Evolutionary conservation across 306 rosid genomes (phyloP).

Genomic region (Acacia melanoxylon): DNA sequence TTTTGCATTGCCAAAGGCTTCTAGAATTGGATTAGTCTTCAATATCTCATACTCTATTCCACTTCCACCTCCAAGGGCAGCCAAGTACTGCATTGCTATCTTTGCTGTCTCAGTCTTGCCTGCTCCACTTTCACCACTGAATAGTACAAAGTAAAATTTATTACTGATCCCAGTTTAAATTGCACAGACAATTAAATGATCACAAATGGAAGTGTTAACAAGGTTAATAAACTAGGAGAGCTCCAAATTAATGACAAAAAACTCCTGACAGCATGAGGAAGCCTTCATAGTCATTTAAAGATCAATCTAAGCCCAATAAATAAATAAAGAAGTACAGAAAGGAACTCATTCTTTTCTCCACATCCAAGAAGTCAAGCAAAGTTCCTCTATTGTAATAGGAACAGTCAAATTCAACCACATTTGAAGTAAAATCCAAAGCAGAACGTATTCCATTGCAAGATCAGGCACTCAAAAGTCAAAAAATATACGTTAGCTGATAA

Average conservation of each 20-base stretch:
- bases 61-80: slow-evolving; percentile 81
- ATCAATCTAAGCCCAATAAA: neutral
- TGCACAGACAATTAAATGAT: slow-evolving; percentile 3
- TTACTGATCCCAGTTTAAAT: slow-evolving; percentile 9
- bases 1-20: slow-evolving; percentile 82
- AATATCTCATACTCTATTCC: slow-evolving; percentile 76
- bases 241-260: neutral
- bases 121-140: slow-evolving; percentile 83
- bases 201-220: neutral
- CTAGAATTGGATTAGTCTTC: slow-evolving; percentile 75
- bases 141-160: slow-evolving; percentile 10
- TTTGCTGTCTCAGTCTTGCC: slow-evolving; percentile 83
- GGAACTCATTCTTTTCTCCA: slow-evolving; percentile 2
- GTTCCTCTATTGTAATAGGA: slow-evolving; percentile 10
- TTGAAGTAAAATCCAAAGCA: too few relatives aligned
- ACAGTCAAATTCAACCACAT: neutral
- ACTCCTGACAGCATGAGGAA: slow-evolving; percentile 11
- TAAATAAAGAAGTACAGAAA: neutral
- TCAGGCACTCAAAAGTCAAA: too few relatives aligned
- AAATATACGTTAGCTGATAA: too few relatives aligned
- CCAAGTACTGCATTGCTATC: slow-evolving; percentile 81
- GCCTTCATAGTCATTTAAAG: slow-evolving; percentile 12
- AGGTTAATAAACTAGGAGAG: slow-evolving; percentile 11
- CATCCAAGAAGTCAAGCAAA: slow-evolving; percentile 7
- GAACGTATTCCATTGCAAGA: too few relatives aligned